phyloP scores from a whole-genome alignment of 768 basidiomycete genomes.

The Kwoniella europaea region DNA sequence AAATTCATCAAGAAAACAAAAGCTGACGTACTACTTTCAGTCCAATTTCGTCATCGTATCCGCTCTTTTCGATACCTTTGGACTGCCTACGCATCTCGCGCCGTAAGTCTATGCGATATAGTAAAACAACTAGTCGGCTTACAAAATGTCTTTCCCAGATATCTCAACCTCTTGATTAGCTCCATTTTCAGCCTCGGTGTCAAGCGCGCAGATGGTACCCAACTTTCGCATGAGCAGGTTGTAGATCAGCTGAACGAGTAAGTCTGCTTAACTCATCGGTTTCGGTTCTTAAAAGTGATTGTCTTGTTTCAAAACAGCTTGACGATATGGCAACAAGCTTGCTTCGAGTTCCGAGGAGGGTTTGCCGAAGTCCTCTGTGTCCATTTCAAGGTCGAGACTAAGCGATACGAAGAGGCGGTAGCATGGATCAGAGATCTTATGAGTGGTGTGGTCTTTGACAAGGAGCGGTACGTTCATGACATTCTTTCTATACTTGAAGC shows the following conservation, averaged over 20 bases:
- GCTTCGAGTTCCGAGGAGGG: slow-evolving; percentile 66
- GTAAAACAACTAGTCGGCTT: neutral
- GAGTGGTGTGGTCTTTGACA: slow-evolving; percentile 46
- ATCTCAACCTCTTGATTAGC: slow-evolving; percentile 75
- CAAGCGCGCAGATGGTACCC: slow-evolving; percentile 69
- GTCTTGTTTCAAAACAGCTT: slow-evolving; percentile 33
- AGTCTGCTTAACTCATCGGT: slow-evolving; percentile 8
- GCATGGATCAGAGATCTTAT: slow-evolving; percentile 66
- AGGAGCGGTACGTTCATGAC: slow-evolving; percentile 44
- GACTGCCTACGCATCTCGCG: slow-evolving; percentile 73
- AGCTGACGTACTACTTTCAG: slow-evolving; percentile 59
- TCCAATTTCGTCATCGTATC: slow-evolving; percentile 89
- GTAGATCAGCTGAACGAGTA: slow-evolving; percentile 86
- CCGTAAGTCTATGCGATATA: slow-evolving; percentile 64
- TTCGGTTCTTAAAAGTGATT: neutral
- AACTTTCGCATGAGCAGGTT: slow-evolving; percentile 83
- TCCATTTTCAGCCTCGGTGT: slow-evolving; percentile 90
- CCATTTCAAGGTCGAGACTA: slow-evolving; percentile 80
- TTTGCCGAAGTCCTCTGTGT: slow-evolving; percentile 78
- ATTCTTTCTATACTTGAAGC: neutral
- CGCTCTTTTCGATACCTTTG: slow-evolving; percentile 75
- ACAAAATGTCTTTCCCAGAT: slow-evolving; percentile 60
- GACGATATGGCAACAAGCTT: slow-evolving; percentile 82
- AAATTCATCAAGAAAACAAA: neutral
- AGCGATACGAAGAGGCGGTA: slow-evolving; percentile 78